Percentiles rank a stretch among this genome's conserved stretches.
These are phyloP conservation scores for Aristolochia fimbriata DNA, from an alignment of 164 flowering plant genomes.

Conservation along the genomic window DNA sequence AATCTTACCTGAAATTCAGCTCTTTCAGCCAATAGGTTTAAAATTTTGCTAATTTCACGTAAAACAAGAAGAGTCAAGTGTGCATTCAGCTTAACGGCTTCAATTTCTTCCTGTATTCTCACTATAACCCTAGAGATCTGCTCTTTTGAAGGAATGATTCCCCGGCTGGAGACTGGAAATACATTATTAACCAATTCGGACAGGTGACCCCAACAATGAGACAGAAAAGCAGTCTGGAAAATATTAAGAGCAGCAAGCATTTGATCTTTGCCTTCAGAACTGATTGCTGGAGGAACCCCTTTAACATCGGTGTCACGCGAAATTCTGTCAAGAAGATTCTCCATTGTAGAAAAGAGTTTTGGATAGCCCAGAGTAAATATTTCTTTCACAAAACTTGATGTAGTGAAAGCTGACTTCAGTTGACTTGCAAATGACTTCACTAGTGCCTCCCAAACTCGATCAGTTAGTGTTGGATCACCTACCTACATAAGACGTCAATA, in stretches of 20 bases:
- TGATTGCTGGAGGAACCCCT: conserved; percentile 83
- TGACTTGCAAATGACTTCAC: conserved; percentile 83
- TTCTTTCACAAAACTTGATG: conserved; percentile 96
- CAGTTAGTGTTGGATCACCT: conserved; percentile 77
- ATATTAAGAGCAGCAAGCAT: conserved; percentile 69
- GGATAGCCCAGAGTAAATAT: conserved; percentile 84
- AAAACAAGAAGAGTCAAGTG: conserved; percentile 84
- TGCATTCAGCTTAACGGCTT: conserved; percentile 79
- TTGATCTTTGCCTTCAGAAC: conserved; percentile 64
- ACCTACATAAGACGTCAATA: conserved; percentile 36
- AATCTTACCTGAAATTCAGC: conserved; percentile 84
- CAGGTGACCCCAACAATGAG: conserved; percentile 64
- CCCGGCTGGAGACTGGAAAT: conserved; percentile 80
- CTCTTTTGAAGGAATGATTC: conserved; percentile 86
- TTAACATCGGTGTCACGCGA: conserved; percentile 87
- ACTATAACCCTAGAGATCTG: conserved; percentile 64
- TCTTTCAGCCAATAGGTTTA: conserved; percentile 67
- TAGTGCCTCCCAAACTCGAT: conserved; percentile 92
- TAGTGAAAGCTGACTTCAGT: conserved; percentile 82
- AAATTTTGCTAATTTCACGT: conserved; percentile 71
- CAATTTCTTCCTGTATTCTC: conserved; percentile 87
- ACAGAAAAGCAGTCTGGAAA: conserved; percentile 78
- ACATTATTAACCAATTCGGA: conserved; percentile 75
- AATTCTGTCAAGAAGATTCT: conserved; percentile 84
- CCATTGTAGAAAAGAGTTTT: conserved; percentile 66